Evolutionary conservation across 2,329 filamentous ascomycete genomes (phyloP).

Genomic region (Alternaria tenuissima): DNA sequence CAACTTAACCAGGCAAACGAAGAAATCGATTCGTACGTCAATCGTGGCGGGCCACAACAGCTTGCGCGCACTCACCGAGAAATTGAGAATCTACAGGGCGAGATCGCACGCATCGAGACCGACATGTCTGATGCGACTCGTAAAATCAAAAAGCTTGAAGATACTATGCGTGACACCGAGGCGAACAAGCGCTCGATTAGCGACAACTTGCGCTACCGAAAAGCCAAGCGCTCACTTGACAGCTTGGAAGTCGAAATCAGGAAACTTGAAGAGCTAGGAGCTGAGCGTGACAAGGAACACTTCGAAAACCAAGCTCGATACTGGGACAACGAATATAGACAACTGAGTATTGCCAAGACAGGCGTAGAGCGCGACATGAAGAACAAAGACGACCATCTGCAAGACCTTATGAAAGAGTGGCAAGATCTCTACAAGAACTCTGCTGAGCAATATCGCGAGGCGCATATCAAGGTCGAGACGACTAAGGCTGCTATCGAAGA

Average conservation of each 20-base stretch:
- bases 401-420: conserved; percentile 78
- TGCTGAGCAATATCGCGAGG: conserved; percentile 79
- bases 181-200: conserved; percentile 84
- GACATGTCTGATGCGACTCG: conserved; percentile 73
- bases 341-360: conserved; percentile 75
- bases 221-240: conserved; percentile 73
- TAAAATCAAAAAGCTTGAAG: conserved; percentile 78
- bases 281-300: conserved; percentile 80
- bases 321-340: conserved; percentile 73
- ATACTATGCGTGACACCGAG: conserved; percentile 80
- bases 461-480: conserved; percentile 87
- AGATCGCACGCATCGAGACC: conserved; percentile 70
- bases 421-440: conserved; percentile 87
- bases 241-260: conserved; percentile 73
- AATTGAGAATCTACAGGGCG: conserved; percentile 71
- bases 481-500: conserved; percentile 95
- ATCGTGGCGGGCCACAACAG: conserved; percentile 75
- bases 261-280: conserved; percentile 79
- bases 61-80: conserved; percentile 74
- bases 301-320: conserved; percentile 74
- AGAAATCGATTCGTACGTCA: conserved; percentile 81
- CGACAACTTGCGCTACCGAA: conserved; percentile 88
- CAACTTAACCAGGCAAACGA: conserved; percentile 78
- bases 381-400: conserved; percentile 83
- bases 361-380: conserved; percentile 80